Percentiles rank a stretch among this genome's conserved stretches.
Evolutionary conservation across 1,139 yeast species (phyloP).

Genomic region (Saccharomyces hybrid): DNA sequence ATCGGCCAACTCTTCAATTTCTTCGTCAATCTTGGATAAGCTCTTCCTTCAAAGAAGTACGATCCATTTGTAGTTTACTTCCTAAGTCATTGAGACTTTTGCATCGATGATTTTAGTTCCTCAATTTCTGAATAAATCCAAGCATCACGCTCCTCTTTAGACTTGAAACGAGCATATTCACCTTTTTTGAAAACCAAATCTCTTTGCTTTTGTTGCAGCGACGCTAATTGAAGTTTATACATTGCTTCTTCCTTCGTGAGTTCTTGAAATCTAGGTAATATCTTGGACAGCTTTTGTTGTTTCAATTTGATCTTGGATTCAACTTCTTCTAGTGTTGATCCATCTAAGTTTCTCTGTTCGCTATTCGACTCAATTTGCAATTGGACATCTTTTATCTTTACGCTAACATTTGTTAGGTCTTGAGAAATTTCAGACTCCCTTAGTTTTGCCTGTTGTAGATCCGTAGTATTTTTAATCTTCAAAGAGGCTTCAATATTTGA

Average conservation of each 20-base stretch:
- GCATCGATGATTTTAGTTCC: constrained; percentile 31
- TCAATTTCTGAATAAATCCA: constrained; percentile 56
- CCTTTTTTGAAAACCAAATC: constrained; percentile 68
- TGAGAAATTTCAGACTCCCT: constrained; percentile 38
- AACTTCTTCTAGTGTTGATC: constrained; percentile 26
- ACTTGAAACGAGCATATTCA: constrained; percentile 52
- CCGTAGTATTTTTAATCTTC: constrained; percentile 46
- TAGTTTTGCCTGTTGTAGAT: constrained; percentile 42
- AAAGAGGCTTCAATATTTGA: constrained; percentile 28
- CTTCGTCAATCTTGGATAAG: constrained; percentile 16
- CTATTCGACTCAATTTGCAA: constrained; percentile 26
- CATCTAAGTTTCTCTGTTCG: constrained; percentile 23
- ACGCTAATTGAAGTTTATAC: constrained; percentile 38
- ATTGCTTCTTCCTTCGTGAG: constrained; percentile 39
- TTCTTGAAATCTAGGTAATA: constrained; percentile 40
- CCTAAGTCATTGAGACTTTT: constrained; percentile 18
- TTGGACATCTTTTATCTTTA: constrained; percentile 30
- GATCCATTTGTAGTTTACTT: constrained; percentile 2
- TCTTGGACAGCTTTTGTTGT: constrained; percentile 36
- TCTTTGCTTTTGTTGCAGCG: constrained; percentile 49
- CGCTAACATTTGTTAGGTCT: constrained; percentile 33
- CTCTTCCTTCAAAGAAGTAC: not conserved
- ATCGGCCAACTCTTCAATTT: constrained; percentile 34
- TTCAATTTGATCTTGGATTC: constrained; percentile 37
- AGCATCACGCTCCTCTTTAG: constrained; percentile 52